Conservation (phyloP, 2,329 filamentous ascomycete species). For the Phialocephala sp. region DNA sequence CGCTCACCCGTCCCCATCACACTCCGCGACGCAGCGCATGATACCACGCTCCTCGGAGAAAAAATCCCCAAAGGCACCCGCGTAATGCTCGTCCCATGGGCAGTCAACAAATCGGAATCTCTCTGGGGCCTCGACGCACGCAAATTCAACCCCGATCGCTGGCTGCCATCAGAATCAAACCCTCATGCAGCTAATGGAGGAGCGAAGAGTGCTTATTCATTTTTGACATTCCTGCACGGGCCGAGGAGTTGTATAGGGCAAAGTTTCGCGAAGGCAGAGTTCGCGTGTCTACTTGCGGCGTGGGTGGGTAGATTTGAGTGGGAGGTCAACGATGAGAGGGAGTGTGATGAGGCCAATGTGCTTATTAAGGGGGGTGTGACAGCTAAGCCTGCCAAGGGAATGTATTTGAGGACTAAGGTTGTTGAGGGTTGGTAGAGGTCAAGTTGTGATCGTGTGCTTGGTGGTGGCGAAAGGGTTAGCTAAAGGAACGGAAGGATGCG, state of each 20-base stretch:
- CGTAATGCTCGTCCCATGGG: slow-evolving; percentile 67
- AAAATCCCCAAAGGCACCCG: slow-evolving; percentile 73
- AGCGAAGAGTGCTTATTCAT: slow-evolving; percentile 76
- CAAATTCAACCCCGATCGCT: slow-evolving; percentile 80
- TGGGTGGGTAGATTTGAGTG: slow-evolving; percentile 79
- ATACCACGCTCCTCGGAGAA: slow-evolving; percentile 70
- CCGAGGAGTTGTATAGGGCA: slow-evolving; percentile 86
- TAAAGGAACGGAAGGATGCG: background rate
- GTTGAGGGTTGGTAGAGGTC: slow-evolving; percentile 66
- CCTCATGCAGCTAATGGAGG: slow-evolving; percentile 63
- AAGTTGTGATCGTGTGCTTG: background rate
- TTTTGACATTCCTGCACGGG: slow-evolving; percentile 85
- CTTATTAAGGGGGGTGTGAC: slow-evolving; percentile 74
- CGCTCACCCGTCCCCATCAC: slow-evolving; percentile 75
- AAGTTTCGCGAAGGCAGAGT: slow-evolving; percentile 81
- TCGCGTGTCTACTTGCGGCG: slow-evolving; percentile 80
- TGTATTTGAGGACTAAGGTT: slow-evolving; percentile 70
- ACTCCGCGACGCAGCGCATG: slow-evolving; percentile 65
- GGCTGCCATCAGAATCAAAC: slow-evolving; percentile 57
- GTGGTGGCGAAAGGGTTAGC: background rate
- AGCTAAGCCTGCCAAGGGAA: slow-evolving; percentile 71
- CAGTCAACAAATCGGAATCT: slow-evolving; percentile 69
- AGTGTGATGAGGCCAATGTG: slow-evolving; percentile 70
- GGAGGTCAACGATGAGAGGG: slow-evolving; percentile 59
- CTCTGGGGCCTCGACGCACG: slow-evolving; percentile 80